Conservation (phyloP, 2,329 filamentous ascomycete species). For the Alternaria panax region DNA sequence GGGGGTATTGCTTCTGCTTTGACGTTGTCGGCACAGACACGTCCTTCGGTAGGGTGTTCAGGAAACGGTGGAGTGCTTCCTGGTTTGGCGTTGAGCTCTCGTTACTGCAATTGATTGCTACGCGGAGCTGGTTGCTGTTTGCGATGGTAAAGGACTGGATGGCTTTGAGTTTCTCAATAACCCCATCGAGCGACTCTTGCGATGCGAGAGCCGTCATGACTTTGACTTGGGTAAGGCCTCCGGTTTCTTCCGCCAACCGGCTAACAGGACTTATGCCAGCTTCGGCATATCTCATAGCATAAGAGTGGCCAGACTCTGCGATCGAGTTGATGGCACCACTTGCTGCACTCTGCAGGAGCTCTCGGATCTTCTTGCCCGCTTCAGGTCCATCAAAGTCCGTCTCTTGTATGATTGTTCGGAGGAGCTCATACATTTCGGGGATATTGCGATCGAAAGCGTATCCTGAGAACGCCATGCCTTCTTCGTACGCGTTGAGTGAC, state of each 20-base stretch:
- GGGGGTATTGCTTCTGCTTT: conserved; percentile 48
- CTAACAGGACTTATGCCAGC: conserved; percentile 76
- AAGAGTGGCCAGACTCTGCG: conserved; percentile 87
- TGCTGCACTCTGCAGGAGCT: conserved; percentile 84
- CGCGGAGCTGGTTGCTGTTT: conserved; percentile 71
- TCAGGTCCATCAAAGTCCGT: conserved; percentile 88
- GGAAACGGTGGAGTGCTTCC: conserved; percentile 73
- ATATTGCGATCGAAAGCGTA: conserved; percentile 91
- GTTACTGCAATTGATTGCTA: conserved; percentile 83
- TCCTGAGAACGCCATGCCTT: conserved; percentile 84
- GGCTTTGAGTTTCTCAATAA: conserved; percentile 82
- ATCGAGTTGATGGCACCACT: conserved; percentile 92
- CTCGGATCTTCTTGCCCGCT: conserved; percentile 80
- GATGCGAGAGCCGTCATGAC: conserved; percentile 80
- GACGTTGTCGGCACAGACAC: conserved; percentile 39
- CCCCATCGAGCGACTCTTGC: conserved; percentile 74
- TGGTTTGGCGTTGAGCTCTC: conserved; percentile 77
- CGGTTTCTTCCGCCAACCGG: conserved; percentile 81
- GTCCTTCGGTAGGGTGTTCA: conserved; percentile 63
- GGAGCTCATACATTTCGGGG: conserved; percentile 85
- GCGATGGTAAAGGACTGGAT: conserved; percentile 82
- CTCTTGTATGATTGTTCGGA: conserved; percentile 80
- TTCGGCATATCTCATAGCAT: conserved; percentile 83
- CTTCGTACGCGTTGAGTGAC: conserved; percentile 73
- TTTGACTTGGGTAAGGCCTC: conserved; percentile 88